Conservation (phyloP, 192 early-diverging fungal genomes). For the Entomortierella lignicola region DNA sequence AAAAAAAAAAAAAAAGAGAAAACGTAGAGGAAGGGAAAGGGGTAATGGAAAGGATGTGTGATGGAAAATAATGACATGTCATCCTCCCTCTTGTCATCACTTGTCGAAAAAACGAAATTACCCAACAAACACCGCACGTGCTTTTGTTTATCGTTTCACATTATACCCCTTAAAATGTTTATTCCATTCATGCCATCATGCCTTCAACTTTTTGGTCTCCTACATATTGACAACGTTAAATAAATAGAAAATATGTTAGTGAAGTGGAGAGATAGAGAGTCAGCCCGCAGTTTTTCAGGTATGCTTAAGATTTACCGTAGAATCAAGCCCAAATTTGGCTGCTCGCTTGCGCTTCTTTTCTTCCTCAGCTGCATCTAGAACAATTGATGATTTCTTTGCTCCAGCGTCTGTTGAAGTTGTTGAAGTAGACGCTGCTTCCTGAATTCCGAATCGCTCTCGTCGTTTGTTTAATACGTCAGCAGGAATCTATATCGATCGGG, state of each 20-base stretch:
- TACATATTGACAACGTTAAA: not conserved
- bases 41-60: too few relatives aligned
- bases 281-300: not conserved
- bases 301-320: not conserved
- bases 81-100: too few relatives aligned
- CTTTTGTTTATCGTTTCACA: not conserved
- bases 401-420: not conserved
- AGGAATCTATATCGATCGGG: slow-evolving; percentile 27
- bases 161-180: not conserved
- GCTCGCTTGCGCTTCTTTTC: slow-evolving; percentile 76
- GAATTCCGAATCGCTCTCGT: slow-evolving; percentile 63
- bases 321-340: slow-evolving; percentile 61
- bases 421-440: slow-evolving; percentile 9
- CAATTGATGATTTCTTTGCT: not conserved
- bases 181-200: not conserved
- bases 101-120: not conserved
- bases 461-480: slow-evolving; percentile 65
- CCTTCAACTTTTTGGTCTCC: not conserved
- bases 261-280: not conserved
- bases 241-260: not conserved
- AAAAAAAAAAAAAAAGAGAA: too few relatives aligned
- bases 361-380: slow-evolving; percentile 61
- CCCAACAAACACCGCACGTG: not conserved
- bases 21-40: too few relatives aligned
- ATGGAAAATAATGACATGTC: too few relatives aligned